A percentile compares a stretch with the other conserved stretches of the same genome.
Conservation (phyloP, 1,284 basidiomycete genomes). For the Sanghuangporus weigelae region DNA sequence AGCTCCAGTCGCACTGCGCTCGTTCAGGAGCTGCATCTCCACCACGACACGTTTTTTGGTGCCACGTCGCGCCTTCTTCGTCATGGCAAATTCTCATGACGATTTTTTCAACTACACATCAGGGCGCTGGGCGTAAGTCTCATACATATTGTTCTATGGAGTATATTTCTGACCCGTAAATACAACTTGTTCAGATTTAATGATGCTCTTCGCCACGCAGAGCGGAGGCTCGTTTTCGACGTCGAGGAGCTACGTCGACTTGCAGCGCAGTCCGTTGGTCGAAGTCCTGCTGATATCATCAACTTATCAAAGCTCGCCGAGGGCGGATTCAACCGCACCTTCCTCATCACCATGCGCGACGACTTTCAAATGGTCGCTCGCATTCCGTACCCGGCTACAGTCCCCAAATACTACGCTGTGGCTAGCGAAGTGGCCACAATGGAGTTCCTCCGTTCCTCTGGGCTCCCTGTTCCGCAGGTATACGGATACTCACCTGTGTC, state of each 20-base stretch:
- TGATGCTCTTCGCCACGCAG: conserved; percentile 19
- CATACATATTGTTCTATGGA: conserved; percentile 15
- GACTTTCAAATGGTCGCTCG: conserved; percentile 42
- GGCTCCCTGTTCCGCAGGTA: conserved; percentile 42
- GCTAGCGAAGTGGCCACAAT: conserved; percentile 52
- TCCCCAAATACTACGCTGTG: conserved; percentile 39
- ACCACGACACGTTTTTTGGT: neutral
- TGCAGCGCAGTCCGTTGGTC: no score
- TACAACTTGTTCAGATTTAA: conserved; percentile 17
- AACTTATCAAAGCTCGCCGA: conserved; percentile 38
- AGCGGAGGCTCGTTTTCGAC: conserved; percentile 20
- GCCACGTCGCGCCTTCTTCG: conserved; percentile 6
- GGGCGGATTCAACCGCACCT: conserved; percentile 40
- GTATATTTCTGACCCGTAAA: conserved; percentile 18
- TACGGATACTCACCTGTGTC: conserved; percentile 44
- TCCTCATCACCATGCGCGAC: conserved; percentile 40
- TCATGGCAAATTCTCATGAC: conserved; percentile 25
- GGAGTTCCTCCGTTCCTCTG: conserved; percentile 39
- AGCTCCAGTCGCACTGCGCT: no score
- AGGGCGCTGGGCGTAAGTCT: conserved; percentile 23
- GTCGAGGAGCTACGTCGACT: conserved; percentile 22
- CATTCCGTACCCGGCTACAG: conserved; percentile 40
- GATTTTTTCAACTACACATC: conserved; percentile 40
- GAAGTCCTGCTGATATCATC: conserved; percentile 31
- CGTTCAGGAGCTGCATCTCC: no score